Base-by-base conservation (phyloP, 2,329 filamentous ascomycete species). In the Fusarium duplospermum region DNA sequence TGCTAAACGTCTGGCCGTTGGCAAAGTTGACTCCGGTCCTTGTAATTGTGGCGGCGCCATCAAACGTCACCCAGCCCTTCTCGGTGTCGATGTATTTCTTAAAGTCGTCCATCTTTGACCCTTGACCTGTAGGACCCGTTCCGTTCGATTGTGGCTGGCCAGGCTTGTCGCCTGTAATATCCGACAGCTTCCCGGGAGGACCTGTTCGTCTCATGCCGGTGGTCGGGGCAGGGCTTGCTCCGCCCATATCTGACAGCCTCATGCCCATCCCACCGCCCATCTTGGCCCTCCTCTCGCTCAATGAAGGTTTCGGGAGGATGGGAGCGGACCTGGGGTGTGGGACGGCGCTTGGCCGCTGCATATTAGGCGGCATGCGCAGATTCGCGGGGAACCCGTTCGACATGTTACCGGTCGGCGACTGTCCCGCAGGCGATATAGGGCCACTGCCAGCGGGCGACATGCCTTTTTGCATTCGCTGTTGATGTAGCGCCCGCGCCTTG, bases 11-110 rank as follows among this genome's bases (percentile, higher is more conserved):
- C 63, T 92, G 93, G 3, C 96, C 96, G 67, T 93, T 95, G 27
- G 93, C 92, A 80, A 99, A 99, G 80, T 98, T 93, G 71, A 99
- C 95, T 29, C 96, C 96, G 18, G 93, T 91, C 29, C 94, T 92
- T 72, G 95, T 96, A 62, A 99, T 93, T 6, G 94, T 91, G 13
- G 96, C 96, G 75, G 97, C 97, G 75, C 95, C 95, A 77, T 95
- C 94, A 84, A 99, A 99, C 10, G 92, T 97, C 72, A 99, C 87
- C 77, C 93, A 97, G 13, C 96, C 96, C 60, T 94, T 94, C 79
- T 98, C 94, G 0, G 94, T 93, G 80, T 99, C 95, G 69, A 99
- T 94, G 79, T 93, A 96, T 73, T 98, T 92, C 35, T 89, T 89
- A 78, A 90, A 91, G 64, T 91, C 89, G 74, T 88, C 88, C 80